These are phyloP conservation scores for Solanum aculeatissimum DNA, from an alignment of 305 asterid genomes.

Conservation along the genomic window DNA sequence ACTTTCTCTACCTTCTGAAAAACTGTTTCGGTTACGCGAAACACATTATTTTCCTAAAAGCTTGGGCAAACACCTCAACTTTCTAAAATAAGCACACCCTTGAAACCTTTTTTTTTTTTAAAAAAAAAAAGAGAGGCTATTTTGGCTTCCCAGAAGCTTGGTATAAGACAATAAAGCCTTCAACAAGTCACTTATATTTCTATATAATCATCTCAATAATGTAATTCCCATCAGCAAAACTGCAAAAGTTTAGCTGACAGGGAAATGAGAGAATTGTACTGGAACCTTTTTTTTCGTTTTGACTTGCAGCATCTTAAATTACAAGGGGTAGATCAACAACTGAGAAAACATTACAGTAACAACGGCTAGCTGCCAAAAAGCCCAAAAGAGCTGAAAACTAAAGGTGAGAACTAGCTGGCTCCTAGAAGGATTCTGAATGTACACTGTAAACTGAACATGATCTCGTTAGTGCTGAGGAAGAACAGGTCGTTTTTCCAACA, in stretches of 20 bases:
- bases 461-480: slow-evolving; percentile 64
- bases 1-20: not conserved
- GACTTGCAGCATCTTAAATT: not conserved
- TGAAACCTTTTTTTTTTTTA: too few relatives aligned
- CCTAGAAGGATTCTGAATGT: not conserved
- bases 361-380: not conserved
- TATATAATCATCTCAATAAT: not conserved
- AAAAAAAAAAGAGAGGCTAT: too few relatives aligned
- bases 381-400: not conserved
- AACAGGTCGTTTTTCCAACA: slow-evolving; percentile 74
- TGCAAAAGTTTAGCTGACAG: not conserved
- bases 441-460: slow-evolving; percentile 10
- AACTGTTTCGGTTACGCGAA: not conserved
- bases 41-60: too few relatives aligned
- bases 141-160: not conserved
- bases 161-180: not conserved
- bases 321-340: not conserved
- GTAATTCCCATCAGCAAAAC: not conserved
- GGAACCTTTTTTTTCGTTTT: not conserved
- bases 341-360: not conserved
- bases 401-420: not conserved
- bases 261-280: not conserved
- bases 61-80: too few relatives aligned
- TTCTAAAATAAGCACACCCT: too few relatives aligned
- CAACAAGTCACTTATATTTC: not conserved